Evolutionary conservation across 129 eudicot species (phyloP), one percentile per base, ranked within the genome.

Genomic region (Saussurea involucrata): DNA sequence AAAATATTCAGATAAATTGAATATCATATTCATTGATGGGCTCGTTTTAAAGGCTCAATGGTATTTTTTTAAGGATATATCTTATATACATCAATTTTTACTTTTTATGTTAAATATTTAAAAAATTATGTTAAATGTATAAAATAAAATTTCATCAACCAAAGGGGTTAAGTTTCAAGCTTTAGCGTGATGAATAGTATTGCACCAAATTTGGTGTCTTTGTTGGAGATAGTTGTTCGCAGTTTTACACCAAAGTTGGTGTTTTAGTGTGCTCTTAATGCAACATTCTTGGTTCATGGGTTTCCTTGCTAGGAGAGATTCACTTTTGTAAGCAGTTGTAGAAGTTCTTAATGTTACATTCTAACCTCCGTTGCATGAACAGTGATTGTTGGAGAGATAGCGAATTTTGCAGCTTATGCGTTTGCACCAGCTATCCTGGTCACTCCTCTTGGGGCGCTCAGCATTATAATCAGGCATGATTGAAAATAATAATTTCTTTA

Each of bases 381-480:
- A 93, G 97, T 93, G 97, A 80, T 93, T 82, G 90, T 93, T 82
- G 98, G 97, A 83, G 98, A 93, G 81, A 76, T 87, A 73, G 98
- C 98, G 15, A 93, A 93, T 82, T 93, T 93, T 82, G 98, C 96
- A 55, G 96, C 98, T 63, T 93, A 90, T 82, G 98, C 98, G 67
- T 93, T 93, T 85, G 97, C 98, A 77, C 98, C 97, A 61, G 95
- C 98, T 76, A 85, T 93, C 69, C 77, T 93, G 36, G 98, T 93
- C 80, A 93, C 98, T 73, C 98, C 98, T 78, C 98, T 93, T 71
- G 98, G 97, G 31, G 98, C 97, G 0, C 97, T 93, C 78, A 93
- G 98, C 82, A 93, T 93, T 74, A 93, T 93, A 76, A 93, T 93
- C 86, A 93, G 97, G 98, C 83, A 93, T 13, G 87, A 65, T 63